Percentiles rank a stretch among this genome's conserved stretches.
These are phyloP conservation scores for Harrya chromipes DNA, from an alignment of 768 basidiomycete species.

Conservation along the genomic window DNA sequence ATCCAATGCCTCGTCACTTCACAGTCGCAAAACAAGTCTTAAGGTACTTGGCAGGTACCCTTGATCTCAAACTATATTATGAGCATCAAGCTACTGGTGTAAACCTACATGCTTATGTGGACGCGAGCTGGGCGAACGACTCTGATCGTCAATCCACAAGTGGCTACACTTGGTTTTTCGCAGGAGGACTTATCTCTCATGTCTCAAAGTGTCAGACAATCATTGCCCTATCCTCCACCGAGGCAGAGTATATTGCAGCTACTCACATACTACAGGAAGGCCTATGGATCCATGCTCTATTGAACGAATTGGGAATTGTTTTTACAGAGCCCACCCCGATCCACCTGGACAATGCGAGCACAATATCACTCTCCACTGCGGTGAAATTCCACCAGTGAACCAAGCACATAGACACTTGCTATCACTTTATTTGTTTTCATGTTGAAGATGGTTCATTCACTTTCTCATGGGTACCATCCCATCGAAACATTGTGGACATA, in stretches of 20 bases:
- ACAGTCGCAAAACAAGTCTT: too few species aligned
- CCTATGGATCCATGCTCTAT: not conserved
- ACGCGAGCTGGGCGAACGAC: slow-evolving; percentile 26
- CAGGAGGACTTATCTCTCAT: slow-evolving; percentile 28
- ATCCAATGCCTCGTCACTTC: too few species aligned
- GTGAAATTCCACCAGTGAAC: not conserved
- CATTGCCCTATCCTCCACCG: not conserved
- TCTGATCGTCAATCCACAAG: slow-evolving; percentile 24
- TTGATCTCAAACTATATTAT: too few species aligned
- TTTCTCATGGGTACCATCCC: too few species aligned
- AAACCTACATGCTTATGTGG: slow-evolving; percentile 12
- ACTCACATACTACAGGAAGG: not conserved
- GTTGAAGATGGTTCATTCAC: too few species aligned
- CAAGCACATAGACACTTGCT: too few species aligned
- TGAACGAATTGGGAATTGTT: not conserved
- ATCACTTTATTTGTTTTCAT: too few species aligned
- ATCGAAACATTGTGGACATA: too few species aligned
- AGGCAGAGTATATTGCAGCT: not conserved
- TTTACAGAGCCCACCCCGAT: not conserved
- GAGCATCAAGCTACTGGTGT: too few species aligned
- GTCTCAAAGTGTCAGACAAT: slow-evolving; percentile 8
- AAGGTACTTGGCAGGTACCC: too few species aligned
- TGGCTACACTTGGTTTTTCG: slow-evolving; percentile 28
- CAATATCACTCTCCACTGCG: not conserved
- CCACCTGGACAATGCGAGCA: not conserved